phyloP scores from a whole-genome alignment of 2,329 filamentous ascomycete species.

The Teratosphaeria viscida region DNA sequence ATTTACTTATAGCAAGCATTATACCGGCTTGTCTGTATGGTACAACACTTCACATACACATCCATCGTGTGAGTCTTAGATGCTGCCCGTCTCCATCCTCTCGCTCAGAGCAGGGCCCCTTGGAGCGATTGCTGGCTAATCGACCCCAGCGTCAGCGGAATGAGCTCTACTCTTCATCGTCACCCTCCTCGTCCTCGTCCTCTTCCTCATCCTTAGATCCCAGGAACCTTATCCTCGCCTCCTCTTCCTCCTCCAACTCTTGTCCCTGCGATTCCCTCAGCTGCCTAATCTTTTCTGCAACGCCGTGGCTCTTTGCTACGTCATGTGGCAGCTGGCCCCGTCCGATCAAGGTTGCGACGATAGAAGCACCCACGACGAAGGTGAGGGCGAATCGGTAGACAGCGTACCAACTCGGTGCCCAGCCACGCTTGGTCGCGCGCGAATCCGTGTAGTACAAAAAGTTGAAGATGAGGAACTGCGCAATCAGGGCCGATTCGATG shows the following conservation, averaged over 20 bases:
- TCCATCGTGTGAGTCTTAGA: background rate
- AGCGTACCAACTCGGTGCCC: constrained; percentile 75
- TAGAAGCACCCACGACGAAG: constrained; percentile 73
- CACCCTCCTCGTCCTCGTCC: constrained; percentile 14
- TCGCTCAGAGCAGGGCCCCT: background rate
- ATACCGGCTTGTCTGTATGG: background rate
- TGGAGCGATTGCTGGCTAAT: background rate
- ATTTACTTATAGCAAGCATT: background rate
- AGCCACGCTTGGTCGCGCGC: constrained; percentile 60
- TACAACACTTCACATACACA: background rate
- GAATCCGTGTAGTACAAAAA: constrained; percentile 78
- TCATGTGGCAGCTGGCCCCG: constrained; percentile 63
- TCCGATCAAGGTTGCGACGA: constrained; percentile 70
- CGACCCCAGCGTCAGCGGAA: background rate
- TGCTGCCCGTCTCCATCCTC: background rate
- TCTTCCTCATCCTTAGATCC: constrained; percentile 21
- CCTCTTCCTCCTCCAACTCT: constrained; percentile 23
- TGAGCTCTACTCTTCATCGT: background rate
- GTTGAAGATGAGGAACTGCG: constrained; percentile 76
- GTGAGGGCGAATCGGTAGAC: constrained; percentile 89
- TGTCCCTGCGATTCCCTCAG: constrained; percentile 31
- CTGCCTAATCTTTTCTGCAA: constrained; percentile 39
- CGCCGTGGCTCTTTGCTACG: constrained; percentile 35
- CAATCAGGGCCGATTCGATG: constrained; percentile 71
- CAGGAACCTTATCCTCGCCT: constrained; percentile 20